Base-by-base conservation (phyloP, 192 early-diverging fungal genomes). In the Coemansia sp. region DNA sequence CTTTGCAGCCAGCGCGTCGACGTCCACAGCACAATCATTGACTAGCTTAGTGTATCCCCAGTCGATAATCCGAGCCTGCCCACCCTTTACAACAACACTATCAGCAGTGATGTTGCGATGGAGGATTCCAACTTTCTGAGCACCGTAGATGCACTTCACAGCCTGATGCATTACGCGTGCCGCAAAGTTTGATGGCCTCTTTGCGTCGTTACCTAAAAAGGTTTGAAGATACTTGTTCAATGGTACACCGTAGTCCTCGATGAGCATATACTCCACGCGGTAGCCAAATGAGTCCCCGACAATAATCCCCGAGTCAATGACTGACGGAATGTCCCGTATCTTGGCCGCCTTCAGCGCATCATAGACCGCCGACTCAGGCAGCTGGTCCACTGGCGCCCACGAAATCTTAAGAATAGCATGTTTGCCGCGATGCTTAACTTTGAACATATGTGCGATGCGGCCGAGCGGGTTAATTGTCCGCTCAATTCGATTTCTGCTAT, bases 361-460 rank as follows among this genome's bases (percentile, higher is more conserved):
- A 25, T 54, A 54, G n/a, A 54, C 17, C 7, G 52, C 52, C 5
- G 14, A 12, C 52, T 54, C 52, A 7, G 52, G 52, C 17, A 54
- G 9, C 5, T 0, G 11, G 14, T 54, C 3, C 6, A 7, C 23
- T 15, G 15, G 28, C n/a, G 24, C 5, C 52, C 52, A 54, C 28
- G 52, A 2, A 54, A 54, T 11, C 28, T 54, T 31, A 31, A 31
- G 31, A 31, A 31, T 31, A 31, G 6, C 5, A 31, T 5, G 0
- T 40, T 40, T 38, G 14, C 15, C 11, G 3, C 4, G 2, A 0
- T 42, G 2, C 40, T 11, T 3, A 42, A 15, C 14, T n/a, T 4
- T 42, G 11, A n/a, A 11, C 15, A 15, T n/a, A 42, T 42, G 11
- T 42, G 15, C 15, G 4, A 42, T 42, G 15, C 0, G 15, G 14